Evolutionary conservation across 768 basidiomycete genomes (phyloP), one percentile per base, ranked within the genome.

Genomic region (Lanmaoa rubissima): DNA sequence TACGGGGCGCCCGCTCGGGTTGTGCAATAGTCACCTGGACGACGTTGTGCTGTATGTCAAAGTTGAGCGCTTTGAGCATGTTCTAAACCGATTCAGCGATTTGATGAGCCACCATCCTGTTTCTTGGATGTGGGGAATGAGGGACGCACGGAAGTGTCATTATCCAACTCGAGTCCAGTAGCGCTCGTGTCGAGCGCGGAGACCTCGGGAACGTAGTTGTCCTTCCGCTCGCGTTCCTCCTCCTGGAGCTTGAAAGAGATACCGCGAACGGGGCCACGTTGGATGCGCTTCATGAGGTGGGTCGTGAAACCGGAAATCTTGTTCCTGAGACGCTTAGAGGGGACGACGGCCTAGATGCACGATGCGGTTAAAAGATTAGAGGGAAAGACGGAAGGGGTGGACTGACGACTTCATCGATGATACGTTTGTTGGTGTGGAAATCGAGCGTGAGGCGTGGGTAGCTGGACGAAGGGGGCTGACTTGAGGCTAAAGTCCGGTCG

Each of bases 181-280:
- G 77, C 77, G 55, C 82, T 78, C 57, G 83, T 86, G 74, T 95
- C 91, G 62, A 99, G 90, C 40, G 97, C 97, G 51, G 97, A 99
- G 39, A 97, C 87, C 71, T 98, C 97, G 61, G 97, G 97, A 52
- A 98, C 96, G 75, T 92, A 98, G 82, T 98, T 95, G 75, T 99
- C 97, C 84, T 98, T 98, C 69, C 96, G 81, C 78, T 99, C 97
- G 60, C 97, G 85, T 79, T 99, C 97, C 78, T 99, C 97, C 73
- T 98, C 97, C 75, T 99, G 97, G 66, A 99, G 90, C 78, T 98
- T 97, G 93, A 98, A 99, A 54, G 97, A 98, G 75, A 99, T 99
- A 68, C 97, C 97, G 63, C 94, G 93, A 62, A 99, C 97, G 68
- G 97, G 97, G 4, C 97, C 97, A 58, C 87, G 87, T 77, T 97